Evolutionary conservation across 2,329 filamentous ascomycete genomes (phyloP), one percentile per base, ranked within the genome.

Genomic region (Chaetoscypha palmicola): DNA sequence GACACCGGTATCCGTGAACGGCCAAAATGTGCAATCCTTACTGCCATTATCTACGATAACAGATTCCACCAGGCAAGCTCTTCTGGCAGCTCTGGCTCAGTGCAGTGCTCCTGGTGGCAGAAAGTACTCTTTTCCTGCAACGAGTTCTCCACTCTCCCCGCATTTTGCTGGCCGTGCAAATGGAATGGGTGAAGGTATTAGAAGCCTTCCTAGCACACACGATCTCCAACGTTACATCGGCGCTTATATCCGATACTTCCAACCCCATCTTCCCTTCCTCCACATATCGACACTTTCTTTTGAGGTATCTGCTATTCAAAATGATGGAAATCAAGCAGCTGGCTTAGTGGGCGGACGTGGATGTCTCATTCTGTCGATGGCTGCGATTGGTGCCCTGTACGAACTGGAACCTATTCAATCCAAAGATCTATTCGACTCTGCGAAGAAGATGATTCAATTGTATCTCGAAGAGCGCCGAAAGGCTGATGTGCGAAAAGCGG

Each of bases 221-320:
- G 88, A 96, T 62, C 78, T 97, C 50, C 89, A 94, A 64, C 84
- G 88, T 62, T 96, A 90, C 64, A 86, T 96, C 50, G 81, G 81
- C 52, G 84, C 90, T 47, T 97, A 96, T 66, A 80, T 97, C 58
- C 81, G 81, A 52, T 94, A 87, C 63, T 95, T 94, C 64, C 90
- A 96, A 61, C 91, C 91, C 17, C 91, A 97, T 63, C 67, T 95
- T 49, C 91, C 92, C n/a, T 95, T 97, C 65, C 71, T 95, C 49
- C 91, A 97, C 66, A 79, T 95, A 54, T 83, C 90, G 41, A 95
- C 91, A 12, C 72, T 97, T 51, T 89, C 89, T 32, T 96, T 97
- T 67, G 88, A 95, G 58, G 77, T 86, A 40, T 76, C 85, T 40
- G 73, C 83, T 36, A 79, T 79, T 53, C 73, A 77, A 34, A 77